Evolutionary conservation across 1,284 basidiomycete species (phyloP).

Genomic region (Trametes pubescens): DNA sequence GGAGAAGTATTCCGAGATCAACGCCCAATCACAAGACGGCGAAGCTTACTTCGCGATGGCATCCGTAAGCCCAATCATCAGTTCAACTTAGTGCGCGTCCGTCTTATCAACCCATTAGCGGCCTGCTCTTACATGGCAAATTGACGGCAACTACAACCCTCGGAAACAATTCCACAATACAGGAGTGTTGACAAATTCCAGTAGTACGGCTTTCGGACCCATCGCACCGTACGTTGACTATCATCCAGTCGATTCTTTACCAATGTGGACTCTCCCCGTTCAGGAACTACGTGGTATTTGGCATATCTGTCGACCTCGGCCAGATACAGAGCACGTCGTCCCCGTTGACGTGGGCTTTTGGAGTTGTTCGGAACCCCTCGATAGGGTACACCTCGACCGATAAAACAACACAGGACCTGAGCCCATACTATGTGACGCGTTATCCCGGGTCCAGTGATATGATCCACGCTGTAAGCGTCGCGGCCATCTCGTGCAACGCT

Average conservation of each 20-base stretch:
- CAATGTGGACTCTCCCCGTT: not conserved
- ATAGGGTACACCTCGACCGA: constrained; percentile 32
- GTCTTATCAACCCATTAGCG: constrained; percentile 7
- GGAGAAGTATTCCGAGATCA: constrained; percentile 25
- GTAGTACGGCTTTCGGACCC: constrained; percentile 20
- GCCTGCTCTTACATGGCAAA: constrained; percentile 31
- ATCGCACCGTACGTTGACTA: constrained; percentile 24
- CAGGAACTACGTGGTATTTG: constrained; percentile 34
- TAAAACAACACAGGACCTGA: constrained; percentile 36
- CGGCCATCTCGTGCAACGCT: no score
- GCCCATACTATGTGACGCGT: constrained; percentile 37
- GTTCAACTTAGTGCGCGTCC: not conserved
- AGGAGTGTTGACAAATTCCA: constrained; percentile 24
- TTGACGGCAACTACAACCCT: constrained; percentile 14
- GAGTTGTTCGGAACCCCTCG: constrained; percentile 36
- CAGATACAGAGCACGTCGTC: constrained; percentile 26
- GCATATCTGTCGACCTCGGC: constrained; percentile 36
- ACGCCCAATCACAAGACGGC: constrained; percentile 36
- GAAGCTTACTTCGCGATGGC: constrained; percentile 34
- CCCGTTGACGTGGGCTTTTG: constrained; percentile 38
- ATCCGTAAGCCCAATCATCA: constrained; percentile 4
- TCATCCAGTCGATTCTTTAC: not conserved
- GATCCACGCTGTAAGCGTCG: constrained; percentile 30
- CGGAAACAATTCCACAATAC: constrained; percentile 25
- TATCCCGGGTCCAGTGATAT: constrained; percentile 22